These are phyloP conservation scores for Volvariella surrecta DNA, from an alignment of 1,284 basidiomycete genomes.

Conservation along the genomic window DNA sequence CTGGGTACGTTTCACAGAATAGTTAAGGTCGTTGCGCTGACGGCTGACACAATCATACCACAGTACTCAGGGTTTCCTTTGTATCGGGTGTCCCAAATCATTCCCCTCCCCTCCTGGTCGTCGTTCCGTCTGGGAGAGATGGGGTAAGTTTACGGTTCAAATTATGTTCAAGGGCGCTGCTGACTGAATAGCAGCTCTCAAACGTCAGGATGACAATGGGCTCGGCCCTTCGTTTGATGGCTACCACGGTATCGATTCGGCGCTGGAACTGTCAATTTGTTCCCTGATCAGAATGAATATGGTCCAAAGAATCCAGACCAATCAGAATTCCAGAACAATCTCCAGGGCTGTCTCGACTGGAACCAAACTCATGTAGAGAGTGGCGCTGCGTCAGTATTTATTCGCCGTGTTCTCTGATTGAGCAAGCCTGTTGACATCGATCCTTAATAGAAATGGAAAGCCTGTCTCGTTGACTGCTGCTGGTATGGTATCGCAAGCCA, in stretches of 20 bases:
- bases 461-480: constrained; percentile 46
- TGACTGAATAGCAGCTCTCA: constrained; percentile 25
- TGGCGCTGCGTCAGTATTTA: too few species aligned
- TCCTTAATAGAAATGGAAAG: constrained; percentile 37
- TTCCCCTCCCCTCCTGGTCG: constrained; percentile 41
- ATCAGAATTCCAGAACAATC: constrained; percentile 38
- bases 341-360: constrained; percentile 45
- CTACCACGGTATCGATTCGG: constrained; percentile 53
- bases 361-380: constrained; percentile 35
- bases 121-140: constrained; percentile 46
- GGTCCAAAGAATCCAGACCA: constrained; percentile 32
- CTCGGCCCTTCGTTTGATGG: constrained; percentile 49
- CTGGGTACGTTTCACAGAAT: constrained; percentile 34
- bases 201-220: constrained; percentile 32
- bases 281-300: constrained; percentile 59
- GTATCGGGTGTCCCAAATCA: constrained; percentile 46
- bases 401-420: too few species aligned
- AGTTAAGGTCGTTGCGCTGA: constrained; percentile 2
- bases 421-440: not conserved
- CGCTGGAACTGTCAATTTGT: constrained; percentile 51
- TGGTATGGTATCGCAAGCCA: constrained; percentile 52
- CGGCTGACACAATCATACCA: not conserved
- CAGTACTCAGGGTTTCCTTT: constrained; percentile 53
- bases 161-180: constrained; percentile 3
- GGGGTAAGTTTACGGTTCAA: constrained; percentile 25